A percentile compares a stretch with the other conserved stretches of the same genome.
phyloP scores from a whole-genome alignment of 139 green algal genomes.

The Gonium pectorale region DNA sequence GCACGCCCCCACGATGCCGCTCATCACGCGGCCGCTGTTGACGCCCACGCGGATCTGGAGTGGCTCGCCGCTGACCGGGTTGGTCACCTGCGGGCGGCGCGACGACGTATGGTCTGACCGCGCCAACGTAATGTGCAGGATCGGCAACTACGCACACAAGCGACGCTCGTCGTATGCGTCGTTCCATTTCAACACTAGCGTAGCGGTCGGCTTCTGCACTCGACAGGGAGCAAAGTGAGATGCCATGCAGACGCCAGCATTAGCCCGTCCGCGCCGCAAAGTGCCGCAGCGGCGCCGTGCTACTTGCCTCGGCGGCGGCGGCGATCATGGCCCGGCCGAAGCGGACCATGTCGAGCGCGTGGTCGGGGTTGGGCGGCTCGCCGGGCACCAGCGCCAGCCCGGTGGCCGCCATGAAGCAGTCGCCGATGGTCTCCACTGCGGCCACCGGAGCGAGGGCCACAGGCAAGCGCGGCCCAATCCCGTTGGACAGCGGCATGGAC shows the following conservation, averaged over 20 bases:
- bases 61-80: background rate
- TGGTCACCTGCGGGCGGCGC: background rate
- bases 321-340: conserved; percentile 4
- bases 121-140: too few species aligned
- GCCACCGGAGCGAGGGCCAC: too few species aligned
- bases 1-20: conserved; percentile 49
- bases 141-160: too few species aligned
- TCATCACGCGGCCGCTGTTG: conserved; percentile 35
- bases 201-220: too few species aligned
- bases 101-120: background rate
- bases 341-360: background rate
- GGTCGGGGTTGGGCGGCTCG: background rate
- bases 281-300: too few species aligned
- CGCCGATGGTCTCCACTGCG: conserved; percentile 33
- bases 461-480: too few species aligned
- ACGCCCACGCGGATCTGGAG: background rate
- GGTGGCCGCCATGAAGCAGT: conserved; percentile 26
- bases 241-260: too few species aligned
- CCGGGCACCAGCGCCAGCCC: background rate
- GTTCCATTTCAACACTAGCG: too few species aligned
- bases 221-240: too few species aligned
- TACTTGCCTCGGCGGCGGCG: background rate
- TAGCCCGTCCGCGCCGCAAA: background rate
- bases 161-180: too few species aligned
- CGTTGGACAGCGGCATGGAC: too few species aligned